Conservation (phyloP, 1,139 yeast genomes). For the Candida pseudoviswanathii region DNA sequence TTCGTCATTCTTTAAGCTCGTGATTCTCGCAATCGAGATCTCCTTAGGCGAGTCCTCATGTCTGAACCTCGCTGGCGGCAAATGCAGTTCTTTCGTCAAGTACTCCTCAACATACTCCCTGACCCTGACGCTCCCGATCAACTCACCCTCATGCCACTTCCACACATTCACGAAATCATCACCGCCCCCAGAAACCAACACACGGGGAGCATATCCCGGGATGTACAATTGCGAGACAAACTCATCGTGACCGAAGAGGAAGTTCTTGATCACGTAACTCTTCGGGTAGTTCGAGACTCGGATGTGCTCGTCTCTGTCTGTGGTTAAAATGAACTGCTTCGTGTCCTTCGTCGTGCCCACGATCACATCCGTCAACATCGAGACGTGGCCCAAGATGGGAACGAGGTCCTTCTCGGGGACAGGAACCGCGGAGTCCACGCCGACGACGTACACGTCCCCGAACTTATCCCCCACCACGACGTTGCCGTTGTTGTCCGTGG, state of each 20-base stretch:
- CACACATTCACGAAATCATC: slow-evolving; percentile 76
- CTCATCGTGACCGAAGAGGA: slow-evolving; percentile 86
- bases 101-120: slow-evolving; percentile 49
- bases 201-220: slow-evolving; percentile 47
- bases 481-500: slow-evolving; percentile 51
- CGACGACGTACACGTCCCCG: slow-evolving; percentile 83
- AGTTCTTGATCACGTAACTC: slow-evolving; percentile 73
- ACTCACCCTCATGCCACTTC: slow-evolving; percentile 65
- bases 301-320: slow-evolving; percentile 96
- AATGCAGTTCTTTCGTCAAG: slow-evolving; percentile 55
- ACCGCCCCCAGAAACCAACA: slow-evolving; percentile 86
- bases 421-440: slow-evolving; percentile 33
- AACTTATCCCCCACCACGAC: slow-evolving; percentile 91
- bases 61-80: slow-evolving; percentile 68
- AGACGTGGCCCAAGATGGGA: slow-evolving; percentile 93
- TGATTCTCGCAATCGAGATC: slow-evolving; percentile 53
- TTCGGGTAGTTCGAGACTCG: slow-evolving; percentile 83
- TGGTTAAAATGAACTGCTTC: slow-evolving; percentile 65
- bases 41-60: slow-evolving; percentile 52
- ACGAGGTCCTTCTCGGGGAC: slow-evolving; percentile 43
- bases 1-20: slow-evolving; percentile 25
- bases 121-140: slow-evolving; percentile 52
- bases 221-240: slow-evolving; percentile 68
- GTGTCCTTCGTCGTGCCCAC: slow-evolving; percentile 40
- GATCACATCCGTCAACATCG: slow-evolving; percentile 81